Conservation (phyloP, 148 eudicot species). For the Vaccinium myrtillus region DNA sequence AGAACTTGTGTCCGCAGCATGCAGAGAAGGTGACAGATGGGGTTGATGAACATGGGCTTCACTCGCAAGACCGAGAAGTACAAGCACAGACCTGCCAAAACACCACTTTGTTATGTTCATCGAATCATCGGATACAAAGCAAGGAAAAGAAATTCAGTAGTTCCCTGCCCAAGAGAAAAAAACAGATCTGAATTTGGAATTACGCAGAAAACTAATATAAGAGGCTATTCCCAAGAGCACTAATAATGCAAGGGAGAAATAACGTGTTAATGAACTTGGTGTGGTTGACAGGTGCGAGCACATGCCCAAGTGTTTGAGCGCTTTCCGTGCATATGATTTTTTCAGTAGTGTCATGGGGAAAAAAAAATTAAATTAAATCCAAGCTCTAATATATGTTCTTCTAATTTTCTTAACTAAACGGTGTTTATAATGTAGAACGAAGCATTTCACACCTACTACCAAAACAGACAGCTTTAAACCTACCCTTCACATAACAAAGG, state of each 20-base stretch:
- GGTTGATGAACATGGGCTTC: slow-evolving; percentile 47
- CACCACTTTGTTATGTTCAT: not conserved
- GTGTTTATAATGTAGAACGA: not conserved
- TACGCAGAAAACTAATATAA: not conserved
- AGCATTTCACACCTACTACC: not conserved
- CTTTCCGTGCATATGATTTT: not conserved
- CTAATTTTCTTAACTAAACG: not conserved
- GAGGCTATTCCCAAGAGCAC: not conserved
- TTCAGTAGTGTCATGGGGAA: not conserved
- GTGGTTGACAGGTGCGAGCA: not conserved
- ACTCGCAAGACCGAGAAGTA: slow-evolving; percentile 56
- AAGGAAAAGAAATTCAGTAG: not conserved
- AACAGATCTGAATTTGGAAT: not conserved
- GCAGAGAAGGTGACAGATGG: slow-evolving; percentile 30
- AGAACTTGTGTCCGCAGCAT: slow-evolving; percentile 38
- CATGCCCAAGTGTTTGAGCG: not conserved
- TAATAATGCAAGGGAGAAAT: not conserved
- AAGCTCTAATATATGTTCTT: not conserved
- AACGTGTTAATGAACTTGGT: not conserved
- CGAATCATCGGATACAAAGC: not conserved
- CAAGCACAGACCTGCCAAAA: slow-evolving; percentile 57
- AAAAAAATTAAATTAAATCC: not conserved
- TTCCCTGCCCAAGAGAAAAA: not conserved
- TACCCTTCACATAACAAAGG: not conserved
- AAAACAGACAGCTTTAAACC: not conserved